Percentiles rank a stretch among this genome's conserved stretches.
These are phyloP conservation scores for Aspergillus sp. DNA, from an alignment of 2,329 filamentous ascomycete genomes.

Conservation along the genomic window DNA sequence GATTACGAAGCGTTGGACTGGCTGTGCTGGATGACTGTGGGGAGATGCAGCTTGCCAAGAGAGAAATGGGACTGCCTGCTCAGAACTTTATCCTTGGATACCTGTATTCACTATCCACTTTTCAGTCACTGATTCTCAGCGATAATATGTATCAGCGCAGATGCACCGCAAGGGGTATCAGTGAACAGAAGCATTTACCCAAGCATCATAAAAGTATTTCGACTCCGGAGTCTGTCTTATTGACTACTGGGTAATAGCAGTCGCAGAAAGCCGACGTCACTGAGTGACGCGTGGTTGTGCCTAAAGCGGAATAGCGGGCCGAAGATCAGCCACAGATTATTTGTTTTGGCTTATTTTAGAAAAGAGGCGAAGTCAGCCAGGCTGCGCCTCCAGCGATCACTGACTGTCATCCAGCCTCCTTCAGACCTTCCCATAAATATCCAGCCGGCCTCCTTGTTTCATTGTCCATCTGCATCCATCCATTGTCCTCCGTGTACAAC, in stretches of 20 bases:
- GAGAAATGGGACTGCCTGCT: background rate
- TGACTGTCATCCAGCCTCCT: background rate
- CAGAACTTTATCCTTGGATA: background rate
- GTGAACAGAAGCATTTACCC: no score
- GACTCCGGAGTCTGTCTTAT: no score
- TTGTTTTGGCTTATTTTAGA: conserved; percentile 6
- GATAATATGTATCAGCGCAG: no score
- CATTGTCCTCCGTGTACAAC: background rate
- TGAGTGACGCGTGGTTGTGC: conserved; percentile 8
- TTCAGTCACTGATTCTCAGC: no score
- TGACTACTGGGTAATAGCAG: no score
- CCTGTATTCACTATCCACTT: no score
- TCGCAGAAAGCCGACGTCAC: background rate
- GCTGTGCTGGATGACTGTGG: no score
- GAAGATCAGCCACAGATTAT: conserved; percentile 7
- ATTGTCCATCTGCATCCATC: background rate
- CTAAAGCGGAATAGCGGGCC: background rate
- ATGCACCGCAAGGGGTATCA: no score
- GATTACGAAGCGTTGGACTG: background rate
- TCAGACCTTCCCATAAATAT: background rate
- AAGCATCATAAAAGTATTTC: no score
- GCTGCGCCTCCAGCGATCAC: background rate
- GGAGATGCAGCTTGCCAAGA: background rate
- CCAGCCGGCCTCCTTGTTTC: background rate
- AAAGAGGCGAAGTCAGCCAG: conserved; percentile 5